Evolutionary conservation across 1,139 yeast species (phyloP), one percentile per base, ranked within the genome.

Genomic region (Nakaseomyces glabratus): DNA sequence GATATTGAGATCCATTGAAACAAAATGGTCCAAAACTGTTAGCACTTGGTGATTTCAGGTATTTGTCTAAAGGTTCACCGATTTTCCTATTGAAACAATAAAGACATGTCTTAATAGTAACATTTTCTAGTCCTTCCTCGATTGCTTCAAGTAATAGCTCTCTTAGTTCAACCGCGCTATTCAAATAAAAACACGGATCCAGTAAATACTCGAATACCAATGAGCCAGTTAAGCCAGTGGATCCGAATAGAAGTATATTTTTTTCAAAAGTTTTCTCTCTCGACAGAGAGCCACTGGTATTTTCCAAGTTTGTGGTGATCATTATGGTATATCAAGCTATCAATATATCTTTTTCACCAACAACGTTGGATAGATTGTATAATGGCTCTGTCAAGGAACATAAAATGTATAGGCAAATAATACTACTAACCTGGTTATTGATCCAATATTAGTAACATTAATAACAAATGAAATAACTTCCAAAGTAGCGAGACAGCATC

Each of bases 141-240:
- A 29, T 28, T 15, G 25, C 24, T 6, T 30, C 28, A 9, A 11
- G 9, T 9, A 32, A 17, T 19, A 16, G 41, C n/a, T 13, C 6
- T 22, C 41, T 38, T 11, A 43, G 26, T 17, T 40, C 39, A 4
- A 29, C 19, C 3, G 35, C 28, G 11, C 34, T 32, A 13, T 25
- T 30, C 4, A 37, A 24, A 15, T 42, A 41, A 22, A 38, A 40
- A 4, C 39, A 29, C 2, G 37, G 34, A 16, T 36, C 36, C 19
- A 33, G 17, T 14, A 42, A 18, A 11, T 36, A 36, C 6, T 39
- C 36, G 11, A 42, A 31, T 13, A 39, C 28, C 20, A 39, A 18
- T 15, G 41, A 39, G 1, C 46, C 46, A 15, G 38, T 35, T 23
- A 42, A 31, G 22, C 46, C 44, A 6, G 44, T 39, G 3, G 43